Base-by-base conservation (phyloP, 2,329 filamentous ascomycete genomes). In the Penicillium sp. region DNA sequence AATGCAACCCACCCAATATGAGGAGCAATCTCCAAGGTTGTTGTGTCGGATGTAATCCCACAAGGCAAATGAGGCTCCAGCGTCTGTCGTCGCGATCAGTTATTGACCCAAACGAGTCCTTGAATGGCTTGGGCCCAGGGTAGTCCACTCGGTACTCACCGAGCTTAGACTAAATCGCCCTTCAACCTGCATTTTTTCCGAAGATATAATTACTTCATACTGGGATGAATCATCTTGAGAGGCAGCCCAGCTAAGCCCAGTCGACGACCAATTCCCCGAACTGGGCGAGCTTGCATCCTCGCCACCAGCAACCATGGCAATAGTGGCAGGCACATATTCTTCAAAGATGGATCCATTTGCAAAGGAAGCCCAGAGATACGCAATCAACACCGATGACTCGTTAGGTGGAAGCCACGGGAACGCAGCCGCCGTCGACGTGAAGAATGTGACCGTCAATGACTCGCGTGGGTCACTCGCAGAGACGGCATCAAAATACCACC, bases 401-500 rank as follows among this genome's bases (percentile, higher is more conserved):
- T 54, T 58, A 0, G 59, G n/a, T 1, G 61, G 35, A 2, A 72
- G 56, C 49, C 77, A 79, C 1, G 80, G 76, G 7, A 82, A 82
- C 12, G 76, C 78, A 4, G 68, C 45, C 1, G 64, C 57, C 0
- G 72, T 61, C 10, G 72, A 65, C 1, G 71, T 71, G 61, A 74
- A 76, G 64, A 79, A 77, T 24, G 72, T 72, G 17, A 80, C 51
- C 0, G 72, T 69, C 8, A 79, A 54, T 0, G 71, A 73, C 22
- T 70, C 66, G 8, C 66, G 61, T 1, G 69, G 61, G 50, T 72
- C 67, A 8, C 65, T 64, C 2, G 63, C 53, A 1, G 76, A 70
- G 12, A 80, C 69, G 22, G 67, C 75, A 60, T 80, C 76, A 49
- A 80, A 80, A 61, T 78, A 79, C 78, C 78, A 80, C 76, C 77